Conservation (phyloP, 2,329 filamentous ascomycete species). For the Pseudogymnoascus sp. region DNA sequence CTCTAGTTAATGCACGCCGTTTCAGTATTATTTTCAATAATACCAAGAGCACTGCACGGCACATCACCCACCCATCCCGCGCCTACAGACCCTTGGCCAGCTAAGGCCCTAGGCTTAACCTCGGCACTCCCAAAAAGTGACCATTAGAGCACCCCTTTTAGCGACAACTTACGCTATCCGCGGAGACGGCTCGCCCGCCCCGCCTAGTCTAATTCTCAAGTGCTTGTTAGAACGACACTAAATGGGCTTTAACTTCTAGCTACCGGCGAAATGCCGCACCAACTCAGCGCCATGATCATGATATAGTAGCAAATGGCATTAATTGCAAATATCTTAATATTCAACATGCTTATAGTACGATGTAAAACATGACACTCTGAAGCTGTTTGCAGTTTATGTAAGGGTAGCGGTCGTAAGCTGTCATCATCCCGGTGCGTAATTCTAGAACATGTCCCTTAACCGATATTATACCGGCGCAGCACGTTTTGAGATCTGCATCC, state of each 20-base stretch:
- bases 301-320: not conserved
- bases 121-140: not conserved
- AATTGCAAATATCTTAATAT: not conserved
- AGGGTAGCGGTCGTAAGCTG: not conserved
- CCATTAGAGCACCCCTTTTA: not conserved
- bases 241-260: not conserved
- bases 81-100: not conserved
- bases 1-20: not conserved
- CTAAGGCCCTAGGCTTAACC: not conserved
- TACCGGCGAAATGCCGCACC: not conserved
- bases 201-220: not conserved
- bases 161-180: not conserved
- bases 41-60: not conserved
- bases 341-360: not conserved
- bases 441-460: not conserved
- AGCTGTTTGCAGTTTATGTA: not conserved
- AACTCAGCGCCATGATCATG: not conserved
- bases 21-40: not conserved
- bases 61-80: not conserved
- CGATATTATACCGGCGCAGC: slow-evolving; percentile 1
- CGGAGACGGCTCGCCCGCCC: not conserved
- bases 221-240: not conserved
- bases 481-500: slow-evolving; percentile 29
- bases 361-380: not conserved
- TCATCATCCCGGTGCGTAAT: not conserved